Conservation (phyloP, 169 alveolate genomes). For the Plasmodium reichenowi region DNA sequence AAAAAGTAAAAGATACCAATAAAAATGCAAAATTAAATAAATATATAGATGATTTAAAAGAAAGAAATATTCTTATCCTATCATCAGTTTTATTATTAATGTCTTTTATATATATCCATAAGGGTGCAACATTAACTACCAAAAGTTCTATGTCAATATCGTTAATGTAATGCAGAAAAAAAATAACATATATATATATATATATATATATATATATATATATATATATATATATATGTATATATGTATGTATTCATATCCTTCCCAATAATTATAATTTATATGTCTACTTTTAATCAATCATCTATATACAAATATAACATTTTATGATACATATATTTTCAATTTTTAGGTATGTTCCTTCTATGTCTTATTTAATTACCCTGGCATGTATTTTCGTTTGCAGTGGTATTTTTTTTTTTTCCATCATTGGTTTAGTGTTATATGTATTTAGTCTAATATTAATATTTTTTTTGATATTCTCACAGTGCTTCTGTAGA, state of each 20-base stretch:
- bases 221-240: background rate
- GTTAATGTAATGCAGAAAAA: conserved; percentile 23
- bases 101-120: conserved; percentile 77
- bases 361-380: conserved; percentile 71
- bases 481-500: conserved; percentile 74
- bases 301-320: background rate
- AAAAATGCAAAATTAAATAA: conserved; percentile 51
- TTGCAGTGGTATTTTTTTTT: conserved; percentile 72
- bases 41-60: conserved; percentile 68
- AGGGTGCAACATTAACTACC: conserved; percentile 72
- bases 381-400: conserved; percentile 70
- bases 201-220: background rate
- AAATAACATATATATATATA: background rate
- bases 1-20: conserved; percentile 19
- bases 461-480: conserved; percentile 58
- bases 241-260: background rate
- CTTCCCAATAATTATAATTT: background rate
- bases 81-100: conserved; percentile 51
- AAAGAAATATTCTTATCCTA: conserved; percentile 65
- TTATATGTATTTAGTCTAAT: conserved; percentile 51
- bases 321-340: background rate
- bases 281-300: background rate
- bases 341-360: conserved; percentile 48
- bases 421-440: conserved; percentile 57
- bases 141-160: conserved; percentile 63